Conservation (phyloP, 768 basidiomycete genomes). For the Exidia glandulosa region DNA sequence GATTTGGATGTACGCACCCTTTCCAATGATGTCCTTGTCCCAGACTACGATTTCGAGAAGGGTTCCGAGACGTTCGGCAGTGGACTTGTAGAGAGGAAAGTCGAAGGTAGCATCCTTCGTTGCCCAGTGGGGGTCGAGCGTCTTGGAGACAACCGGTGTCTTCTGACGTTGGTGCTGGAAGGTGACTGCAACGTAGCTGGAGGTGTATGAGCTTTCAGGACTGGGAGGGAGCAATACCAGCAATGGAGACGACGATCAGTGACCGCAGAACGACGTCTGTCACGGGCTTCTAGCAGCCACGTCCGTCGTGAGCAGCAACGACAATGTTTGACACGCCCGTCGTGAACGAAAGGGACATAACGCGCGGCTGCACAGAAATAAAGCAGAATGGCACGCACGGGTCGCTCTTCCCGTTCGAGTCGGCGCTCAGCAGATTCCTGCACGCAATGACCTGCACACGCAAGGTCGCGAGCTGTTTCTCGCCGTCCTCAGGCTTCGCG, state of each 20-base stretch:
- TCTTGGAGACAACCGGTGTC: slow-evolving; percentile 1
- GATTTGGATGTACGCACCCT: neutral
- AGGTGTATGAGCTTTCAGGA: too few relatives aligned
- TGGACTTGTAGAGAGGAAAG: slow-evolving; percentile 3
- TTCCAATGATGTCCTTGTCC: slow-evolving; percentile 6
- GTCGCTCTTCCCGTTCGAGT: slow-evolving; percentile 12
- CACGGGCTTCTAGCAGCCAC: too few relatives aligned
- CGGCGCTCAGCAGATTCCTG: slow-evolving; percentile 9
- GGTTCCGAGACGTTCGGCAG: neutral
- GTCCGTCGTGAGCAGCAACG: neutral
- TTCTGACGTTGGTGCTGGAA: neutral
- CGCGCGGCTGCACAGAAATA: too few relatives aligned
- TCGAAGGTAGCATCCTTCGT: slow-evolving; percentile 6
- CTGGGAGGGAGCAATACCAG: too few relatives aligned
- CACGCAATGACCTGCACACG: slow-evolving; percentile 12
- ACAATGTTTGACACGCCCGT: neutral
- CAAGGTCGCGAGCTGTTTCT: slow-evolving; percentile 10
- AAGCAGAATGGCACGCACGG: slow-evolving; percentile 7
- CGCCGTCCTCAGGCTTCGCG: slow-evolving; percentile 1
- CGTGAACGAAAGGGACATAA: too few relatives aligned
- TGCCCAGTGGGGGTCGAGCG: neutral
- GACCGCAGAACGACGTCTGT: too few relatives aligned
- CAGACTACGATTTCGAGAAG: slow-evolving; percentile 5
- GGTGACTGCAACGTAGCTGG: slow-evolving; percentile 1
- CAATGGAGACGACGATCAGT: too few relatives aligned